Evolutionary conservation across 169 alveolate species (phyloP), one percentile per base, ranked within the genome.

Genomic region (Eimeria necatrix): DNA sequence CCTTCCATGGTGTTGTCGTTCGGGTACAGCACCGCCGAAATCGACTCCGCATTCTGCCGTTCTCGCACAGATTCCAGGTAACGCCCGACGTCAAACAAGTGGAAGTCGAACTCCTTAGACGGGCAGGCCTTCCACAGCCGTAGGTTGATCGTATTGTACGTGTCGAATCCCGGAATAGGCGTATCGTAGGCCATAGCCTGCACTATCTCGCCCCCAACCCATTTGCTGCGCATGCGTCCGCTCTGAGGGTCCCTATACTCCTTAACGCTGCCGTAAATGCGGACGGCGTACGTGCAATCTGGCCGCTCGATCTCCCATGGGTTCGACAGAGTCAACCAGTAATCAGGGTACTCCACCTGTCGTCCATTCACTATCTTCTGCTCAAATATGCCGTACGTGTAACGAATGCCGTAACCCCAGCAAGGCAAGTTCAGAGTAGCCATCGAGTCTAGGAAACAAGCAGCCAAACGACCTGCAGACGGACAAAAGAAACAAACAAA

Each of bases 241-340:
- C 61, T 32, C 94, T 94, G 83, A 48, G 91, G 78, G 48, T 94
- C 94, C 12, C 86, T 48, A 56, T 85, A 87, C 41, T 86, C 91
- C 60, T 73, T 86, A 94, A 48, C 95, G 22, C 86, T 20, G 2
- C 99, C 99, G 89, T 98, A 98, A 96, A 98, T 98, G 93, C 99
- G 97, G 53, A 99, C 98, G 18, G 98, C 98, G 95, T 98, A 99
- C 49, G 98, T 97, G 53, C 98, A 98, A 95, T 99, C 99, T 41
- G 98, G 98, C 88, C 99, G 96, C 95, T 98, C 99, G 41, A 99
- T 98, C 95, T 99, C 99, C 99, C 99, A 99, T 16, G 99, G 99
- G 96, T 98, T 98, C 52, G 99, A 98, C 64, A 97, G 96, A 9
- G 96, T 97, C 56, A 98, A 96, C 99, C 99, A 99, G 96, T 97